phyloP scores from a whole-genome alignment of 1,139 yeast genomes.

The Zhuliangozyma parablackwelliae region DNA sequence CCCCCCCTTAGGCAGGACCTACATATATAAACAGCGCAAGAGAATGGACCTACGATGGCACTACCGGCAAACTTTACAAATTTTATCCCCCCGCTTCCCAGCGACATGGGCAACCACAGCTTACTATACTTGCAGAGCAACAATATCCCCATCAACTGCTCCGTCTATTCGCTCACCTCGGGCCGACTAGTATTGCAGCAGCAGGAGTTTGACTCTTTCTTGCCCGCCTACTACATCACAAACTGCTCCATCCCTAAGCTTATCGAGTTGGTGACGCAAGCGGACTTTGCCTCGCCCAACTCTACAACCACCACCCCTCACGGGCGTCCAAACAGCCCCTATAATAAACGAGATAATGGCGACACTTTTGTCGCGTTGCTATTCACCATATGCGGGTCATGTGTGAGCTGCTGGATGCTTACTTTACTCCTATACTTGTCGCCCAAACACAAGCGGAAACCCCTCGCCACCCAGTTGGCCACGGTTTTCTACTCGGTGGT shows the following conservation, averaged over 20 bases:
- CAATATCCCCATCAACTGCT: slow-evolving; percentile 28
- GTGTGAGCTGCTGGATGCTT: slow-evolving; percentile 54
- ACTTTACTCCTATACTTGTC: slow-evolving; percentile 42
- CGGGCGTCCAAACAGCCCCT: slow-evolving; percentile 12
- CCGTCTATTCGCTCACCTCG: slow-evolving; percentile 32
- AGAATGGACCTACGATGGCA: no score
- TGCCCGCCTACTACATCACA: slow-evolving; percentile 42
- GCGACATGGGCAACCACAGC: slow-evolving; percentile 9
- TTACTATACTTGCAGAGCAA: slow-evolving; percentile 13
- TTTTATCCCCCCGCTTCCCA: not conserved
- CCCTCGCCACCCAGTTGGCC: slow-evolving; percentile 41
- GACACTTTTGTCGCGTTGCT: slow-evolving; percentile 43
- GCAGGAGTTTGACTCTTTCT: slow-evolving; percentile 12
- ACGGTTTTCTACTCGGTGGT: slow-evolving; percentile 43
- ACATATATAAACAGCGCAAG: no score
- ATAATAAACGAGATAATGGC: slow-evolving; percentile 31
- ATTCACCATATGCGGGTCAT: slow-evolving; percentile 38
- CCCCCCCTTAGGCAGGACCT: no score
- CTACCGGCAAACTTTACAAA: no score
- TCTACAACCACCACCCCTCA: not conserved
- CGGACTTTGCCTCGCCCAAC: not conserved
- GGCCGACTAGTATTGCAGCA: slow-evolving; percentile 21
- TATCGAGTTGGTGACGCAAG: slow-evolving; percentile 7
- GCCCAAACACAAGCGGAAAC: slow-evolving; percentile 44
- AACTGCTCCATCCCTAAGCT: slow-evolving; percentile 28